Base-by-base conservation (phyloP, 164 flowering plant species). In the Kingdonia uniflora region DNA sequence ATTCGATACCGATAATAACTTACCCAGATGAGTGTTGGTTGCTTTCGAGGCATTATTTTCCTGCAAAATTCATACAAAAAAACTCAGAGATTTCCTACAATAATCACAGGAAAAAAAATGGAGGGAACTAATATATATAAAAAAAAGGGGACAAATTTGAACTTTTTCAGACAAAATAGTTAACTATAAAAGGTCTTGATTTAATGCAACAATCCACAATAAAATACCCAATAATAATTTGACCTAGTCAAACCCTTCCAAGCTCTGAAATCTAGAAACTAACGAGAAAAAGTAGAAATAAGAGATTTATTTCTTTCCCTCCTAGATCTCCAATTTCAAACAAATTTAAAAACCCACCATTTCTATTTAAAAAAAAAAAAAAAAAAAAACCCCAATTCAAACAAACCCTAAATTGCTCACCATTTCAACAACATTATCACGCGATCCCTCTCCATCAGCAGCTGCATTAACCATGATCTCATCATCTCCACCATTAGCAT, bases 41-140 rank as follows among this genome's bases (percentile, higher is more conserved):
- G 71, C 84, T 80, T 76, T 82, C 80, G 42, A 37, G 55, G 41
- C 42, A 66, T 74, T 75, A 68, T 67, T 79, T 14, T 49, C 77
- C 94, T 85, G 80, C 67, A 71, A 65, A 55, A 62, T 22, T 61
- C 24, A 52, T 45, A 42, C 47, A 51, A 24, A 38, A 37, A 26
- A 29, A 16, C 6, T 24, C 24, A 37, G 37, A 13, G 26, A 26
- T 15, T 14, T 16, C 16, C 40, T 21, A 24, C 39, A 52, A 1
- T n/a, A 37, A 47, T 8, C n/a, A 51, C 12, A 43, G 50, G n/a
- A 29, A 22, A 11, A 43, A 52, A 42, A 49, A 33, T 19, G 21
- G 26, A 33, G 25, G 60, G 55, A 55, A 23, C 16, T 35, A 26
- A 49, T 29, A 29, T 3, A 3, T 29, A 29, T 29, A 29, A 3